phyloP scores from a whole-genome alignment of 305 asterid species.

The Fraxinus greggii region DNA sequence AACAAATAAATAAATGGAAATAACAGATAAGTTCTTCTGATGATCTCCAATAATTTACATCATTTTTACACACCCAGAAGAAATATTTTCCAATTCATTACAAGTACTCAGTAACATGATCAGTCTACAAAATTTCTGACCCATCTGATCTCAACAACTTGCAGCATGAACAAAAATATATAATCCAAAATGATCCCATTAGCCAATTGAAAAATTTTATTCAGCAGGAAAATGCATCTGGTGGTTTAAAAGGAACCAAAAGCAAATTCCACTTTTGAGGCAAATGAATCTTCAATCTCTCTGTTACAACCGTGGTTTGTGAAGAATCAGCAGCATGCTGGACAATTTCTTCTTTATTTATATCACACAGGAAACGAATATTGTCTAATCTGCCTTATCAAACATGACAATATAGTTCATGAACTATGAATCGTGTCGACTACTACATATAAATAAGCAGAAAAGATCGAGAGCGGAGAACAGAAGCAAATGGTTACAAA shows the following conservation, averaged over 20 bases:
- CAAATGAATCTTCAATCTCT: neutral
- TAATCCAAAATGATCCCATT: neutral
- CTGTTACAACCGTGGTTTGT: neutral
- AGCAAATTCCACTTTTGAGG: neutral
- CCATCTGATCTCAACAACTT: neutral
- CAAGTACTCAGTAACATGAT: neutral
- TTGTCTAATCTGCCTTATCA: neutral
- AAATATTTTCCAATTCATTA: neutral
- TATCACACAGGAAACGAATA: neutral
- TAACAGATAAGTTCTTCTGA: neutral
- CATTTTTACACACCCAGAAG: neutral
- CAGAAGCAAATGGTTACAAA: slow-evolving; percentile 24
- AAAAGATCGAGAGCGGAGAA: slow-evolving; percentile 17
- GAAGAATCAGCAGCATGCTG: neutral
- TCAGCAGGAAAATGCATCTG: neutral
- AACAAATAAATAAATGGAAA: neutral
- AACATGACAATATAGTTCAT: neutral
- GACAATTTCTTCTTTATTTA: neutral
- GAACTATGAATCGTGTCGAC: slow-evolving; percentile 11
- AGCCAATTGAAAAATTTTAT: neutral
- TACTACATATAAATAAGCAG: neutral
- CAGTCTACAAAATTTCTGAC: neutral
- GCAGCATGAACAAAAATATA: neutral
- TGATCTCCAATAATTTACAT: neutral
- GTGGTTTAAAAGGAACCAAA: neutral